Percentiles rank a stretch among this genome's conserved stretches.
Conservation (phyloP, 345 rosid species). For the Conringia planisiliqua region DNA sequence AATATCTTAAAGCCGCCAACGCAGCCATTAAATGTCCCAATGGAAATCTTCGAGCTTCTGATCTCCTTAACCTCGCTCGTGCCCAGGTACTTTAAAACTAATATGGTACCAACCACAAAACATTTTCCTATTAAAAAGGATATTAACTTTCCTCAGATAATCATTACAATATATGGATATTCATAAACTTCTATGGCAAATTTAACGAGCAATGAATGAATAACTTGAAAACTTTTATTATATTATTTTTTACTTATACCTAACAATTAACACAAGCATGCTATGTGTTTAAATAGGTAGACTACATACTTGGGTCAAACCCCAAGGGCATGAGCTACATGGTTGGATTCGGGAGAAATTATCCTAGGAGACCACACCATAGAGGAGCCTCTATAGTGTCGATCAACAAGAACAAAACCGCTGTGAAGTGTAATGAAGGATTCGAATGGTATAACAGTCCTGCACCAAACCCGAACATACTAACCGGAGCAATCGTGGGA, state of each 20-base stretch:
- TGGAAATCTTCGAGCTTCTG: conserved; percentile 34
- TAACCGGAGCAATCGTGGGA: conserved; percentile 63
- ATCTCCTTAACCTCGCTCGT: conserved; percentile 5
- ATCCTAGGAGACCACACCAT: conserved; percentile 81
- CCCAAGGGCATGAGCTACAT: conserved; percentile 83
- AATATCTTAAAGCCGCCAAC: conserved; percentile 36
- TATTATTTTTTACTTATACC: too few relatives aligned
- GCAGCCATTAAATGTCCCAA: conserved; percentile 38
- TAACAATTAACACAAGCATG: too few relatives aligned
- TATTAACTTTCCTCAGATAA: too few relatives aligned
- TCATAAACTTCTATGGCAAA: too few relatives aligned
- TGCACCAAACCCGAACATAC: conserved; percentile 50
- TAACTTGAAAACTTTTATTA: too few relatives aligned
- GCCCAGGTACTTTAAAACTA: conserved; percentile 15
- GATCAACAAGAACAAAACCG: conserved; percentile 43
- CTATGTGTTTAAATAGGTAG: conserved; percentile 42
- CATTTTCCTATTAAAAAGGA: too few relatives aligned
- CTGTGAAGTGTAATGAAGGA: conserved; percentile 60
- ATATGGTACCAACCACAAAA: not conserved
- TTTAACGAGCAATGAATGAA: too few relatives aligned
- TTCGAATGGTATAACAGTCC: conserved; percentile 45
- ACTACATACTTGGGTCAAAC: conserved; percentile 85
- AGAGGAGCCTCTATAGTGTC: conserved; percentile 88
- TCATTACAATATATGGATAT: too few relatives aligned
- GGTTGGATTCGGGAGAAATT: conserved; percentile 81